Percentiles rank a stretch among this genome's conserved stretches.
These are phyloP conservation scores for Trichoderma aggressivum DNA, from an alignment of 2,329 filamentous ascomycete genomes.

Conservation along the genomic window DNA sequence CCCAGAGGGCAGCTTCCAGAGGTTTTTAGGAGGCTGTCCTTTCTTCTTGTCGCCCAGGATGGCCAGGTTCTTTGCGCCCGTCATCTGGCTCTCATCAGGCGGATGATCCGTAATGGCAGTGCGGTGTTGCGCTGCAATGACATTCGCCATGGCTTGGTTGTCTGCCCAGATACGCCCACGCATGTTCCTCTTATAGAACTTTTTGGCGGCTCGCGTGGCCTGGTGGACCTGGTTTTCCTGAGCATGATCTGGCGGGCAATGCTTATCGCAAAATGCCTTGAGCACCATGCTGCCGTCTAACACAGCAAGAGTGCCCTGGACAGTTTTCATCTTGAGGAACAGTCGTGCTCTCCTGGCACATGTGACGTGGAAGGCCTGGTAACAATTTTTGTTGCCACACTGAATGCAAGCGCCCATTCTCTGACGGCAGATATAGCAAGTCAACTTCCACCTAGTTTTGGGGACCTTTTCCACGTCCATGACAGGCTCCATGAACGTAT, in stretches of 20 bases:
- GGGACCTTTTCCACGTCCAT: constrained; percentile 98
- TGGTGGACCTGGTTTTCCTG: constrained; percentile 78
- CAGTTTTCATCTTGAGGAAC: constrained; percentile 95
- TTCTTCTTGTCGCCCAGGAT: constrained; percentile 74
- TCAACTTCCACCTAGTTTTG: constrained; percentile 87
- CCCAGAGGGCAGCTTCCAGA: constrained; percentile 92
- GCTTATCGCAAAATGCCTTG: constrained; percentile 94
- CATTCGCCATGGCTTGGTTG: constrained; percentile 77
- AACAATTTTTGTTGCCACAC: constrained; percentile 96
- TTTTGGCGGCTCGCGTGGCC: constrained; percentile 78
- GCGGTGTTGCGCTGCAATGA: constrained; percentile 70
- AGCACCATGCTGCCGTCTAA: constrained; percentile 77
- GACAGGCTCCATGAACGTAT: constrained; percentile 96
- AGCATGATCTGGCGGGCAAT: constrained; percentile 85
- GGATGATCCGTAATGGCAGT: constrained; percentile 64
- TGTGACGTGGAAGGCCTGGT: constrained; percentile 94
- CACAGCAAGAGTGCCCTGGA: constrained; percentile 71
- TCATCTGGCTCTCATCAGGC: constrained; percentile 77
- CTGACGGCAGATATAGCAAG: constrained; percentile 95
- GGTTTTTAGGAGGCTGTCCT: constrained; percentile 46
- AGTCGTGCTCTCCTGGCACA: constrained; percentile 85
- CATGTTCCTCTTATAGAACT: constrained; percentile 88
- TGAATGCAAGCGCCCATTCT: constrained; percentile 98
- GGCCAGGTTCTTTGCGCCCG: constrained; percentile 75
- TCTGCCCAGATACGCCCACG: constrained; percentile 88